A percentile compares a stretch with the other conserved stretches of the same genome.
These are phyloP conservation scores for Sanghuangporus weigelae DNA, from an alignment of 1,284 basidiomycete species.

Conservation along the genomic window DNA sequence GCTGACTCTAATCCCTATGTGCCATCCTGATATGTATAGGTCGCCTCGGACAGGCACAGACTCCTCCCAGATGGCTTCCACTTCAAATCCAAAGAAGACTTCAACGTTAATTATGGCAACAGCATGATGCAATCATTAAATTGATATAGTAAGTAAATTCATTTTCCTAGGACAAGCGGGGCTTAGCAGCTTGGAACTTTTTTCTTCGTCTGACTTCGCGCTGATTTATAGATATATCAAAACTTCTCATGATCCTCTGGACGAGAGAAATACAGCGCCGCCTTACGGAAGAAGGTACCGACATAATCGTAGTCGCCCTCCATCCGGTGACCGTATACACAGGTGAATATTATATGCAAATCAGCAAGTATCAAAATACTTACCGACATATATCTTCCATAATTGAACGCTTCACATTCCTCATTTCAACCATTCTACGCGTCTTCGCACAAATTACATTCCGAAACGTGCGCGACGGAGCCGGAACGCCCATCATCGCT, in stretches of 20 bases:
- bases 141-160: slow-evolving; percentile 10
- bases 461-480: slow-evolving; percentile 26
- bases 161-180: too few species aligned
- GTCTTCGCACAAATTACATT: slow-evolving; percentile 35
- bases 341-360: slow-evolving; percentile 24
- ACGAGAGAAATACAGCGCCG: slow-evolving; percentile 20
- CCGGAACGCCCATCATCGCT: slow-evolving; percentile 29
- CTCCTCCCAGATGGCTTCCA: background rate
- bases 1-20: background rate
- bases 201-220: background rate
- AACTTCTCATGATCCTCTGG: slow-evolving; percentile 21
- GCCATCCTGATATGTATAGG: background rate
- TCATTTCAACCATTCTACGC: slow-evolving; percentile 27
- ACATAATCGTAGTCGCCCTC: slow-evolving; percentile 18
- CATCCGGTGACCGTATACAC: slow-evolving; percentile 20
- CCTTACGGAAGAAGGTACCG: slow-evolving; percentile 9
- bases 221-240: slow-evolving; percentile 17
- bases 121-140: slow-evolving; percentile 4
- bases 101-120: slow-evolving; percentile 9
- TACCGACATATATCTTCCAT: background rate
- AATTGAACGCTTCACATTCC: slow-evolving; percentile 17
- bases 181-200: too few species aligned
- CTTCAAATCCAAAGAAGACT: slow-evolving; percentile 12
- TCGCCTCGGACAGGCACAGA: slow-evolving; percentile 1
- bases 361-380: background rate